phyloP scores from a whole-genome alignment of 2,329 filamentous ascomycete genomes.

The Scolecobasidium constrictum region DNA sequence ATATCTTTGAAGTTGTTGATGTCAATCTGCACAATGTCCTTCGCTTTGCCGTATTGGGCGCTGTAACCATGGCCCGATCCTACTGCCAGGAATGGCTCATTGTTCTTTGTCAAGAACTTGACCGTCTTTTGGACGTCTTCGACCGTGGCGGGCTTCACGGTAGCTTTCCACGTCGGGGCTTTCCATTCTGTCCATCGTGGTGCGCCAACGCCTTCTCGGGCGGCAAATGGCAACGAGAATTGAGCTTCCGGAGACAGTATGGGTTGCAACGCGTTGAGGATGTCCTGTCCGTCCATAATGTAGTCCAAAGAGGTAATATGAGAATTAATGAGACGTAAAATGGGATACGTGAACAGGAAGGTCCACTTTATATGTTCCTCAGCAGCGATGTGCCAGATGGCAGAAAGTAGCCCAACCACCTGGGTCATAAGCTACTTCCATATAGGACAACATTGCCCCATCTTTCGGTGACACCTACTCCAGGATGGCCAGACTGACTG shows the following conservation, averaged over 20 bases:
- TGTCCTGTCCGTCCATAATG: neutral
- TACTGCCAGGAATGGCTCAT: slow-evolving; percentile 24
- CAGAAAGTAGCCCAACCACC: too few relatives aligned
- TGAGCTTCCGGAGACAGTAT: neutral
- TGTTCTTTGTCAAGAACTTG: slow-evolving; percentile 11
- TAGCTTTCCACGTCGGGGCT: neutral
- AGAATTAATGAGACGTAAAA: too few relatives aligned
- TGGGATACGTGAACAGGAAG: too few relatives aligned
- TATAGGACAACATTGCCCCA: too few relatives aligned
- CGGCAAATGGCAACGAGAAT: neutral
- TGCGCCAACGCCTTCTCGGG: neutral
- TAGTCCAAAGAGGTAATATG: too few relatives aligned
- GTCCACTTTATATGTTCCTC: too few relatives aligned
- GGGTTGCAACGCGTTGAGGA: neutral
- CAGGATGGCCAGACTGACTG: too few relatives aligned
- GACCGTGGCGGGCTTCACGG: slow-evolving; percentile 3
- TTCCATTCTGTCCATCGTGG: neutral
- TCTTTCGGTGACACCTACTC: too few relatives aligned
- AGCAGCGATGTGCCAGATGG: too few relatives aligned
- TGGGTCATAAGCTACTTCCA: too few relatives aligned
- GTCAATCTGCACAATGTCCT: slow-evolving; percentile 22
- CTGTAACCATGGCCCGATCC: slow-evolving; percentile 24
- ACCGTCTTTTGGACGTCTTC: neutral
- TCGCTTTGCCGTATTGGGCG: slow-evolving; percentile 15
- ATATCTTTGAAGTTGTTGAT: slow-evolving; percentile 19